These are phyloP conservation scores for Sporisorium graminicola DNA, from an alignment of 1,284 basidiomycete genomes.

Conservation along the genomic window DNA sequence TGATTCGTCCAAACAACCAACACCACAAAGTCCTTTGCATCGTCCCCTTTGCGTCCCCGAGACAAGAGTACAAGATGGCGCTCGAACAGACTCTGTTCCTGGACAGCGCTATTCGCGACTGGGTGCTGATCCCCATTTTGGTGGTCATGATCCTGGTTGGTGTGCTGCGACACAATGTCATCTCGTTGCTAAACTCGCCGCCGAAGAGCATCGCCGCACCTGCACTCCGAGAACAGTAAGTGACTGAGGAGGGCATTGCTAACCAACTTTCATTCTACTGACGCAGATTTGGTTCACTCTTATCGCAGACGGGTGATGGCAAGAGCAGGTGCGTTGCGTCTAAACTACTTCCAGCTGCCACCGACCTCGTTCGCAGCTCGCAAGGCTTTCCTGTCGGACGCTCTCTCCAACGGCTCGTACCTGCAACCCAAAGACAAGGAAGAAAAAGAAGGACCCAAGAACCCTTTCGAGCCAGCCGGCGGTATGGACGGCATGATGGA, in stretches of 20 bases:
- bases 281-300: neutral
- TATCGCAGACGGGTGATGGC: conserved; percentile 57
- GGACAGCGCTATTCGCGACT: conserved; percentile 71
- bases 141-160: conserved; percentile 98
- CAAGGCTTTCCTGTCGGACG: conserved; percentile 54
- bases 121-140: conserved; percentile 93
- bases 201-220: conserved; percentile 84
- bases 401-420: conserved; percentile 61
- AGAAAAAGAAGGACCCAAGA: conserved; percentile 70
- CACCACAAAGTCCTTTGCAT: neutral
- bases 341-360: conserved; percentile 59
- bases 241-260: conserved; percentile 47
- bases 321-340: conserved; percentile 53
- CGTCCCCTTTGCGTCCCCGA: neutral
- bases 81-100: conserved; percentile 54
- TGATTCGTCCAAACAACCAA: neutral
- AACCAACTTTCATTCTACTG: neutral
- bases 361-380: conserved; percentile 57
- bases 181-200: conserved; percentile 83
- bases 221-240: conserved; percentile 92
- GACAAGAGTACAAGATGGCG: conserved; percentile 25
- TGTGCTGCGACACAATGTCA: conserved; percentile 91
- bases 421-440: conserved; percentile 57
- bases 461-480: conserved; percentile 83
- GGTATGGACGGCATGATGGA: conserved; percentile 99